Conservation (phyloP, 176 grass and related monocot genomes). For the Eremochloa ophiuroides region DNA sequence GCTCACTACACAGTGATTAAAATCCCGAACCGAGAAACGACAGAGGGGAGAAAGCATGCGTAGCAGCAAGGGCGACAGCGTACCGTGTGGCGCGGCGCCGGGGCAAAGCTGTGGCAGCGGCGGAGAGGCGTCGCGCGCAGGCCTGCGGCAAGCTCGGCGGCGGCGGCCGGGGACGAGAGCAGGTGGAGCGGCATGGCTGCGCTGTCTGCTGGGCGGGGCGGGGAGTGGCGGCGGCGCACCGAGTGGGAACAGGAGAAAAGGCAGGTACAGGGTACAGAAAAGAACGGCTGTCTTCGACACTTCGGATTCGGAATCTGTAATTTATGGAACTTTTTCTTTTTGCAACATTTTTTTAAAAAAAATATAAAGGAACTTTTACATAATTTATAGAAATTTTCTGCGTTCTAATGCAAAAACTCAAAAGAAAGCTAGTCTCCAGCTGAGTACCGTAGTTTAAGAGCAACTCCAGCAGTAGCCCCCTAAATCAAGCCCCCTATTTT, state of each 20-base stretch:
- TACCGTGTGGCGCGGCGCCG: neutral
- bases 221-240: constrained; percentile 1
- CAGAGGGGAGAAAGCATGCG: neutral
- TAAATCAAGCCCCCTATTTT: no score
- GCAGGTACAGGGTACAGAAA: neutral
- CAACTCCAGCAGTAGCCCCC: no score
- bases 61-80: neutral
- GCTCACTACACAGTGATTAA: neutral
- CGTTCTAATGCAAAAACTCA: no score
- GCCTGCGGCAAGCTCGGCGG: neutral
- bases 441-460: no score
- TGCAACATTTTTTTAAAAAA: no score
- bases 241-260: neutral
- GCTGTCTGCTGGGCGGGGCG: neutral
- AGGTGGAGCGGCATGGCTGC: constrained; percentile 22
- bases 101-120: neutral
- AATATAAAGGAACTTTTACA: no score
- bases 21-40: neutral
- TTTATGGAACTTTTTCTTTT: no score
- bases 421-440: no score
- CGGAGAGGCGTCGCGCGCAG: constrained; percentile 3
- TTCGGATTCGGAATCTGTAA: no score
- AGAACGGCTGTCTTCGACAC: neutral
- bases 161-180: constrained; percentile 19
- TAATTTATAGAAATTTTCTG: no score